phyloP scores from a whole-genome alignment of 805 yeast species.

The Nematodospora valgi region DNA sequence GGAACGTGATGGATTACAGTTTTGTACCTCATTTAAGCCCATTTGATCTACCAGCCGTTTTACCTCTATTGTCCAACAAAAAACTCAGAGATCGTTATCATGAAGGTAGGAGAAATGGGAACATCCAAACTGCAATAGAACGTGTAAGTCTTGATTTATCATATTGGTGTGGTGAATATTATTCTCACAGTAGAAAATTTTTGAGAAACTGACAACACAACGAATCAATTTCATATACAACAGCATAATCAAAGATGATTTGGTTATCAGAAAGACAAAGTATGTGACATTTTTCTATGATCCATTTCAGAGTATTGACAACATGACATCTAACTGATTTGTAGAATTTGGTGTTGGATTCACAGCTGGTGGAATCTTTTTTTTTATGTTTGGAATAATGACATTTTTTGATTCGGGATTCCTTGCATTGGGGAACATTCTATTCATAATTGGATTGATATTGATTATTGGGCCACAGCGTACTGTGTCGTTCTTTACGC shows the following conservation, averaged over 20 bases:
- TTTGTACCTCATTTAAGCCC: too few relatives aligned
- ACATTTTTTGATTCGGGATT: slow-evolving; percentile 87
- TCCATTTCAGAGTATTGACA: neutral
- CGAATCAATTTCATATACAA: slow-evolving; percentile 1
- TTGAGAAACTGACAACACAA: too few relatives aligned
- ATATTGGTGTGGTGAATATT: too few relatives aligned
- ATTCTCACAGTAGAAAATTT: too few relatives aligned
- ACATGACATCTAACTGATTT: neutral
- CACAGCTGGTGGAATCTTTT: slow-evolving; percentile 78
- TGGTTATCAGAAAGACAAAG: slow-evolving; percentile 79
- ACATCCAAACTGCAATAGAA: too few relatives aligned
- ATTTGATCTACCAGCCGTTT: too few relatives aligned
- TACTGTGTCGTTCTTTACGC: slow-evolving; percentile 75
- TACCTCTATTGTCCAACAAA: too few relatives aligned
- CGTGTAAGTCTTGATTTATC: too few relatives aligned
- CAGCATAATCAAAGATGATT: slow-evolving; percentile 36
- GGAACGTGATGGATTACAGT: too few relatives aligned
- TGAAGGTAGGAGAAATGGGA: too few relatives aligned
- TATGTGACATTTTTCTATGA: slow-evolving; percentile 32
- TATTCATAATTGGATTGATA: slow-evolving; percentile 77
- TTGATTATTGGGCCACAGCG: slow-evolving; percentile 86
- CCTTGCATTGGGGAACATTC: slow-evolving; percentile 82
- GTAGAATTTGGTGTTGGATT: slow-evolving; percentile 88
- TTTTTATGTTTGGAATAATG: slow-evolving; percentile 77
- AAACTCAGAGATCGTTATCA: too few relatives aligned